Evolutionary conservation across 768 basidiomycete genomes (phyloP).

Genomic region (Leucosporidium scottii): DNA sequence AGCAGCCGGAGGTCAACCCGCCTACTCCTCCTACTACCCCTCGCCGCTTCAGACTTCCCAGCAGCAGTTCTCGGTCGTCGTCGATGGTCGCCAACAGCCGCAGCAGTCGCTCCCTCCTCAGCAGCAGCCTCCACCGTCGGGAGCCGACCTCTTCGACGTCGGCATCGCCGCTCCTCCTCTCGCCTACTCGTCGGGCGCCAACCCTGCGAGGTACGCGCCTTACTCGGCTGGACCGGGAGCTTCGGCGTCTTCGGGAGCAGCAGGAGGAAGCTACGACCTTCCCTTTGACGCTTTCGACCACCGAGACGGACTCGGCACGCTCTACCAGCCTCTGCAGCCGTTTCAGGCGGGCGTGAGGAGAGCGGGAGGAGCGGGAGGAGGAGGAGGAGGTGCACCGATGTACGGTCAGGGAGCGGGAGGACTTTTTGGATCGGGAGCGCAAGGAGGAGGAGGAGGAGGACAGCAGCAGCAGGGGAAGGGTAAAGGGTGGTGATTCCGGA

Average conservation of each 20-base stretch:
- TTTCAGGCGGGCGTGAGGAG: not conserved
- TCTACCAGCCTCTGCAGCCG: conserved; percentile 6
- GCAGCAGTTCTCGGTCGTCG: conserved; percentile 34
- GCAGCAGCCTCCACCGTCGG: too few relatives aligned
- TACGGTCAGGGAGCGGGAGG: not conserved
- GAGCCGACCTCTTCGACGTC: conserved; percentile 39
- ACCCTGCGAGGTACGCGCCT: conserved; percentile 58
- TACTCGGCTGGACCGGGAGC: conserved; percentile 52
- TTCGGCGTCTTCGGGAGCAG: conserved; percentile 34
- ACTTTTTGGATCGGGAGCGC: not conserved
- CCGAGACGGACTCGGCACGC: conserved; percentile 38
- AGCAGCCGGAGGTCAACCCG: conserved; percentile 3
- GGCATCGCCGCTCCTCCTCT: conserved; percentile 71
- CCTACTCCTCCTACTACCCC: conserved; percentile 45
- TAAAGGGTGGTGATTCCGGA: not conserved
- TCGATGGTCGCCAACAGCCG: conserved; percentile 16
- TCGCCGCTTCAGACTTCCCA: conserved; percentile 55
- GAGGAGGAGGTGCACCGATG: not conserved
- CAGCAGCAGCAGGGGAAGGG: too few relatives aligned
- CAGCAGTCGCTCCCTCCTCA: too few relatives aligned
- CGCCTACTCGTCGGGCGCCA: conserved; percentile 54
- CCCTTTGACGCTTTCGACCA: conserved; percentile 39
- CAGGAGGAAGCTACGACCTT: conserved; percentile 42
- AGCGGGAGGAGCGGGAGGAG: too few relatives aligned
- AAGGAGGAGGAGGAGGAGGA: too few relatives aligned